Evolutionary conservation across 202 grass and related monocot genomes (phyloP), one percentile per base, ranked within the genome.

Genomic region (Saccharum hybrid): DNA sequence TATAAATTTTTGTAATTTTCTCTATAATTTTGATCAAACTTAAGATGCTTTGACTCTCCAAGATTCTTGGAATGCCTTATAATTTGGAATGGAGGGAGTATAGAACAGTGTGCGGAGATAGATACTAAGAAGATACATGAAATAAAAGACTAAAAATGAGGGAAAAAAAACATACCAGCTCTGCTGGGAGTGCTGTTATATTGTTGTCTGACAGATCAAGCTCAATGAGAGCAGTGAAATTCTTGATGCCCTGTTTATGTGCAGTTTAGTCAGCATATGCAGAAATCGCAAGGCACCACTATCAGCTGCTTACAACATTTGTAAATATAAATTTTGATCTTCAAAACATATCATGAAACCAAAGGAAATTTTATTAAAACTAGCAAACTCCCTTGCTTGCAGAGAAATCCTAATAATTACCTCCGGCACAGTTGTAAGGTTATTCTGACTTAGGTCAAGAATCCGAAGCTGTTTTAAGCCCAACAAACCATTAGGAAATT

Each of bases 191-290:
- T 0, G 73, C 80, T 39, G 95, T 66, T 84, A 98, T 93, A 90
- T 93, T 98, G 64, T 94, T 98, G 73, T 98, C 95, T 8, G 92
- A 98, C 19, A 98, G 64, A 85, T 94, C 86, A 68, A 98, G 90
- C 78, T 94, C 92, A 22, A 72, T 52, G 28, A 98, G 88, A 81
- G 74, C 85, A 74, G 78, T 87, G 49, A 94, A 90, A 63, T 79
- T 83, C 78, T 91, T 98, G 66, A 98, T 98, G 83, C 92, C 95
- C 95, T 97, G 87, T 82, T 68, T 68, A 74, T 41, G 39, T 87
- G 22, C 56, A 52, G 12, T 49, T 61, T 13, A 26, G 63, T 80
- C 52, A 57, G 87, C 75, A 68, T 63, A 74, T 68, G 72, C 60
- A 68, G 19, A 82, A 60, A 84, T 18, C 23, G 19, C n/a, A 54